Base-by-base conservation (phyloP, 2,329 filamentous ascomycete genomes). In the Sporothrix inflata region DNA sequence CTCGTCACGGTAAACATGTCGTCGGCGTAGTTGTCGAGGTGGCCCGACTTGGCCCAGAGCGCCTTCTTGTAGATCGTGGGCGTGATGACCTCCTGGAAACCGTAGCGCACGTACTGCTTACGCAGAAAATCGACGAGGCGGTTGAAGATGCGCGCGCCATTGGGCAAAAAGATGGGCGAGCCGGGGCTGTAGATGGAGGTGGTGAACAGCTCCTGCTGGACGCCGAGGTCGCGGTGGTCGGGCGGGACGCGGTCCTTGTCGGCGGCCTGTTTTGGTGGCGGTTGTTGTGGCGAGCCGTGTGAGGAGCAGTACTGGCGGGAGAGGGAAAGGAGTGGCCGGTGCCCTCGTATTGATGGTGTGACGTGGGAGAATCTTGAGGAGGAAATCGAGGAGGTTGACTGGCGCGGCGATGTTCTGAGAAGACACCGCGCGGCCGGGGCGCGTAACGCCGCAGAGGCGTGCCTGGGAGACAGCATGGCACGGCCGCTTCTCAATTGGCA, bases 11-110 rank as follows among this genome's bases (percentile, higher is more conserved):
- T 90, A 81, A 94, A 97, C 94, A 97, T 97, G 78, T 97, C 93
- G 78, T 97, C 91, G 73, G 92, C 91, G 82, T 97, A 97, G 80
- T 97, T 97, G 71, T 95, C 90, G 85, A 94, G 90, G 76, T 97
- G 94, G 1, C 94, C 94, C 0, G 93, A 96, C 76, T 90, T 91
- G 77, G 92, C 90, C 94, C 94, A 97, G 40, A 97, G 83, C 6
- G 92, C 90, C 80, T 92, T 93, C 79, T 97, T 97, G 85, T 96
- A 97, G 78, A 97, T 96, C 66, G 90, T 96, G 1, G 94, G 94
- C 8, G 93, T 96, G 76, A 97, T 90, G 75, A 97, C 94, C 80
- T 97, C 94, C 76, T 94, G 87, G 79, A 95, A 97, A 73, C 94
- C 94, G 81, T 95, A 96, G 75, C 90, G 88, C 34, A 91, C 88